Evolutionary conservation across 306 rosid genomes (phyloP).

Genomic region (Prunus armeniaca): DNA sequence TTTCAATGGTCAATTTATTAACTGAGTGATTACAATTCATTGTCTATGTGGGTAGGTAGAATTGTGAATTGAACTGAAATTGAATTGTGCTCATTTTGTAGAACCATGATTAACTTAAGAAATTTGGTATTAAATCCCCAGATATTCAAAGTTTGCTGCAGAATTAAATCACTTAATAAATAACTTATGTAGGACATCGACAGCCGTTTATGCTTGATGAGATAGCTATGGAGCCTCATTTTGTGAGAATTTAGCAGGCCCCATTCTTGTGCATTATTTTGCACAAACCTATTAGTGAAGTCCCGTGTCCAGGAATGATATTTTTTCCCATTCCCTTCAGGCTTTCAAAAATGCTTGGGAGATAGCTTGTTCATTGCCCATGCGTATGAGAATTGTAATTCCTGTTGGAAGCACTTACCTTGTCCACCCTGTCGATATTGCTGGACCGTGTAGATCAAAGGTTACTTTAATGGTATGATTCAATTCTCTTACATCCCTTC

Average conservation of each 20-base stretch:
- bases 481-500: constrained; percentile 2
- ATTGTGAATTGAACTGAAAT: neutral
- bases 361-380: constrained; percentile 56
- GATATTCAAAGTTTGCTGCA: neutral
- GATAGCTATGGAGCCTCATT: neutral
- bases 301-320: neutral
- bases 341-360: constrained; percentile 69
- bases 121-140: neutral
- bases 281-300: neutral
- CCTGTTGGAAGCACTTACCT: constrained; percentile 54
- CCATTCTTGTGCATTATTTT: neutral
- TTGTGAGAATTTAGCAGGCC: neutral
- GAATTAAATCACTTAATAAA: neutral
- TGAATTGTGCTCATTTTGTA: neutral
- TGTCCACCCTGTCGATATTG: constrained; percentile 58
- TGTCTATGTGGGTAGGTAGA: neutral
- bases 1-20: neutral
- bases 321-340: constrained; percentile 31
- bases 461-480: constrained; percentile 55
- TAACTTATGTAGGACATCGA: neutral
- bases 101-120: neutral
- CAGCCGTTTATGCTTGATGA: neutral
- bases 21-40: neutral
- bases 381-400: constrained; percentile 34
- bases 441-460: constrained; percentile 81